These are phyloP conservation scores for Penicillium waksmanii DNA, from an alignment of 495 filamentous ascomycete species.

Conservation along the genomic window DNA sequence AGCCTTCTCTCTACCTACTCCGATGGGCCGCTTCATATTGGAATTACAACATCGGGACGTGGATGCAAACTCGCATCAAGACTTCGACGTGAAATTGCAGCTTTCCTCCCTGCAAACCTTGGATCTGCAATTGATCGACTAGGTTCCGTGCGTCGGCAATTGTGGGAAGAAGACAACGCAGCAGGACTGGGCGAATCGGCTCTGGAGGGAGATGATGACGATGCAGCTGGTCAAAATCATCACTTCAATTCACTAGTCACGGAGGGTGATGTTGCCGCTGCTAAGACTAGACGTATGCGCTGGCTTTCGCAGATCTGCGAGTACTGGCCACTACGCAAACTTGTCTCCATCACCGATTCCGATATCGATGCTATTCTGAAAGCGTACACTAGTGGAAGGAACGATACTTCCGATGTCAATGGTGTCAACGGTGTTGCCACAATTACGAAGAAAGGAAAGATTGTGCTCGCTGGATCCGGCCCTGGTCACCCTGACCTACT, in stretches of 20 bases:
- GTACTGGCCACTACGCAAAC: slow-evolving; percentile 89
- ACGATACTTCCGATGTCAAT: slow-evolving; percentile 23
- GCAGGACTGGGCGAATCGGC: slow-evolving; percentile 47
- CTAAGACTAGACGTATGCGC: slow-evolving; percentile 79
- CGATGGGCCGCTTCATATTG: slow-evolving; percentile 92
- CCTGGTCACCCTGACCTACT: slow-evolving; percentile 91
- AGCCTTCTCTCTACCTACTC: slow-evolving; percentile 84
- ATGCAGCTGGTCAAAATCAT: slow-evolving; percentile 79
- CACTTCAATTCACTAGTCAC: slow-evolving; percentile 82
- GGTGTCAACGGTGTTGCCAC: slow-evolving; percentile 24
- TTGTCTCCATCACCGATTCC: slow-evolving; percentile 76
- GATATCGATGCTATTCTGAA: slow-evolving; percentile 76
- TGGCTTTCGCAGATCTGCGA: slow-evolving; percentile 98
- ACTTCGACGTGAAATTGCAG: slow-evolving; percentile 85
- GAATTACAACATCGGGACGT: slow-evolving; percentile 92
- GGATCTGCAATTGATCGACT: slow-evolving; percentile 79
- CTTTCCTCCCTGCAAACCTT: slow-evolving; percentile 76
- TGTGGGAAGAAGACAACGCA: slow-evolving; percentile 79
- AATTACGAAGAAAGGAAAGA: slow-evolving; percentile 56
- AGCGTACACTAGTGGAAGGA: slow-evolving; percentile 57
- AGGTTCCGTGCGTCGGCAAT: slow-evolving; percentile 72
- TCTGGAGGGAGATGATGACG: slow-evolving; percentile 73
- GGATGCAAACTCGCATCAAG: slow-evolving; percentile 93
- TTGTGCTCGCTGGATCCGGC: slow-evolving; percentile 90
- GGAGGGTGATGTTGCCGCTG: slow-evolving; percentile 72